These are phyloP conservation scores for Paxillus ammoniavirescens DNA, from an alignment of 768 basidiomycete species.

Conservation along the genomic window DNA sequence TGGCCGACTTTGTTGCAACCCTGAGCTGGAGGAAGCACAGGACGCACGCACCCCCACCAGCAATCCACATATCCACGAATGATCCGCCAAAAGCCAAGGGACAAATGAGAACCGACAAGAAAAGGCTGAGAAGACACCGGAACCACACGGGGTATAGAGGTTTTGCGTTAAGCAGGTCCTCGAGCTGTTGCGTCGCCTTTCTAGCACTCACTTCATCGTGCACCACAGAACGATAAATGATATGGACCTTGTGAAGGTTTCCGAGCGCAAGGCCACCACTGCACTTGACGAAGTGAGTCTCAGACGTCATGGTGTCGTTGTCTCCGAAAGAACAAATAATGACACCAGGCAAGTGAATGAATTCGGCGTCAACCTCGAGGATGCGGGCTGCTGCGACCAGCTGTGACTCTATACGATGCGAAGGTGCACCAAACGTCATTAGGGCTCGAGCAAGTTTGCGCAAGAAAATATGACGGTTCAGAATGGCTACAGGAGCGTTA, in stretches of 20 bases:
- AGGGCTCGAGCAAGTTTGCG: conserved; percentile 82
- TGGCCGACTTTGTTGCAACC: conserved; percentile 70
- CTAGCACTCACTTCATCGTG: conserved; percentile 91
- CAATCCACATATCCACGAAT: conserved; percentile 83
- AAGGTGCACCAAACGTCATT: conserved; percentile 91
- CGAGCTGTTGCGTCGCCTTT: conserved; percentile 63
- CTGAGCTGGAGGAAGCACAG: conserved; percentile 70
- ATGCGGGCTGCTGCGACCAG: conserved; percentile 85
- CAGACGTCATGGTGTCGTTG: conserved; percentile 82
- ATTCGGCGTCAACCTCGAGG: conserved; percentile 88
- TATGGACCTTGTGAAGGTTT: conserved; percentile 79
- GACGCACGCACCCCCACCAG: conserved; percentile 65
- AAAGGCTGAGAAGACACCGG: conserved; percentile 68
- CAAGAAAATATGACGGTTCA: conserved; percentile 82
- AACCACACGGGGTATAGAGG: conserved; percentile 62
- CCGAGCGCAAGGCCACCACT: conserved; percentile 78
- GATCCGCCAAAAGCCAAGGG: conserved; percentile 84
- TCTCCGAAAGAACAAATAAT: conserved; percentile 91
- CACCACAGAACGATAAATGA: conserved; percentile 82
- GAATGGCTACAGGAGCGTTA: conserved; percentile 51
- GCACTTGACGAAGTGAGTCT: conserved; percentile 87
- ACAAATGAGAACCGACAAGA: conserved; percentile 74
- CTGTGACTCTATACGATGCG: conserved; percentile 92
- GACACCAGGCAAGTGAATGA: conserved; percentile 79
- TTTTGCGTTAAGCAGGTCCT: conserved; percentile 58